Evolutionary conservation across 169 alveolate species (phyloP), one percentile per base, ranked within the genome.

Genomic region (Neospora caninum): DNA sequence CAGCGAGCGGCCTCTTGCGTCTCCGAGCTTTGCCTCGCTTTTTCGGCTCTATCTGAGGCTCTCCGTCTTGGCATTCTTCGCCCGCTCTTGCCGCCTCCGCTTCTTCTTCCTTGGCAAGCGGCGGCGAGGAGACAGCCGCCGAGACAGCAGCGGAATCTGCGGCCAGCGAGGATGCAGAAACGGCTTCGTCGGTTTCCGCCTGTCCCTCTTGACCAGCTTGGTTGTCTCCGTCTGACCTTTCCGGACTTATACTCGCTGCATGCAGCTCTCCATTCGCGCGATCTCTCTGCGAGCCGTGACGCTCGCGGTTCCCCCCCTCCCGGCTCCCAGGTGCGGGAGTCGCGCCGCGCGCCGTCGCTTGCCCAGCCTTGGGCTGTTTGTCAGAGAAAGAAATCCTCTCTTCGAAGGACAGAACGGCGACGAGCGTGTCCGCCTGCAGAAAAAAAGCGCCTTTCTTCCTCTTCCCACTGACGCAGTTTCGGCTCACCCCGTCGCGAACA

Each of bases 401-500:
- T 82, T 82, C 89, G 38, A 41, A 82, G 16, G 54, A 42, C 9
- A 82, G 89, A 18, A 82, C 38, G 6, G 89, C 89, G 27, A 82
- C 69, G 34, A 82, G 54, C n/a, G 89, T 82, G 36, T 43, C 70
- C 13, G 69, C 49, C 89, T 82, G 89, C 42, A 82, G 67, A 38
- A 82, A 42, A 36, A 82, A 41, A 0, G 69, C 89, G 67, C 89
- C 89, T 82, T 49, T 18, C 67, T 82, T 82, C 41, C 89, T 82
- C 89, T 82, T 82, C 16, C 89, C 89, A n/a, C 69, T 41, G 18
- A 82, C 67, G 54, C 70, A 27, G 89, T 82, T 82, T 49, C 31
- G 22, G 58, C 34, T 18, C 34, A 82, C 89, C 4, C 69, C 34
- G 18, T 82, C 41, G 18, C 89, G 89, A 10, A 73, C 0, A 7